phyloP scores from a whole-genome alignment of 2,329 filamentous ascomycete genomes.

The Thermochaetoides dissita region DNA sequence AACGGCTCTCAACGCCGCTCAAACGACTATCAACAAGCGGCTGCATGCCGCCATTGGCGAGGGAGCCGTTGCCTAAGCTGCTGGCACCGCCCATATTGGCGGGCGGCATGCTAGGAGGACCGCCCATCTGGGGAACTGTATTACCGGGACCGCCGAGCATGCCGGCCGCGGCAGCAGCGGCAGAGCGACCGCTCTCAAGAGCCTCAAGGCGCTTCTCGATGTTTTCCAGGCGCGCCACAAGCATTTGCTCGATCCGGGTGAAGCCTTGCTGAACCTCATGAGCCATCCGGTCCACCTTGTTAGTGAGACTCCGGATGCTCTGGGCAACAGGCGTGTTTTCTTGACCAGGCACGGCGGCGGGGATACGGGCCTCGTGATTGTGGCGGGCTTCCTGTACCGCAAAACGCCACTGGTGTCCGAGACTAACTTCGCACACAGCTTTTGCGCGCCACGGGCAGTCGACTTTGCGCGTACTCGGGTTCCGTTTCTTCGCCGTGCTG shows the following conservation, averaged over 20 bases:
- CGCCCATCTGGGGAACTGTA: constrained; percentile 13
- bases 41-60: constrained; percentile 17
- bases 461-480: constrained; percentile 49
- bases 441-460: constrained; percentile 51
- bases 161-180: not conserved
- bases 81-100: constrained; percentile 16
- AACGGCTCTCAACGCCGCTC: constrained; percentile 16
- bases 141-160: constrained; percentile 13
- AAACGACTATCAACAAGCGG: constrained; percentile 15
- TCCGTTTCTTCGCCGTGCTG: constrained; percentile 51
- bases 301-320: constrained; percentile 41
- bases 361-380: constrained; percentile 46
- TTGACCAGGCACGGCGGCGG: constrained; percentile 38
- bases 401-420: constrained; percentile 51
- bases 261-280: constrained; percentile 43
- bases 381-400: constrained; percentile 45
- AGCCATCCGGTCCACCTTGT: constrained; percentile 44
- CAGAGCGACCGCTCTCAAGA: constrained; percentile 7
- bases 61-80: constrained; percentile 12
- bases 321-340: constrained; percentile 45
- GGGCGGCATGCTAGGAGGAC: constrained; percentile 15
- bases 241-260: constrained; percentile 33
- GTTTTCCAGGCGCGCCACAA: constrained; percentile 41
- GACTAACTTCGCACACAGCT: constrained; percentile 48
- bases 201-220: constrained; percentile 28